Evolutionary conservation across 768 basidiomycete species (phyloP).

Genomic region (Neoboletus magnificus): DNA sequence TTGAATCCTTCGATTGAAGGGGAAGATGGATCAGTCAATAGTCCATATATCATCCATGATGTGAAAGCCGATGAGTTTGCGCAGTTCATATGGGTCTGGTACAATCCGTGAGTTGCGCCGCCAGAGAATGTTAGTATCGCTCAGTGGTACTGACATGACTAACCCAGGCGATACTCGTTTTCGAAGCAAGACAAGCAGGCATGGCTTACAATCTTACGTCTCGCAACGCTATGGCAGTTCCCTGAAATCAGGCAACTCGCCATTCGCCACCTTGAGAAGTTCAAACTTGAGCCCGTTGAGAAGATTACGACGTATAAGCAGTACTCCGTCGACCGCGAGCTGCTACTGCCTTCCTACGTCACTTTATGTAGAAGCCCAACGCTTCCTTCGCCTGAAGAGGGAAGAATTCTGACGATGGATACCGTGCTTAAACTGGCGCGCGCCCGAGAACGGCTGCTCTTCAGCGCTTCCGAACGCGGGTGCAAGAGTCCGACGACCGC

Average conservation of each 20-base stretch:
- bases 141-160: not conserved
- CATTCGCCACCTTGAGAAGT: constrained; percentile 52
- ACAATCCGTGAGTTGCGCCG: constrained; percentile 35
- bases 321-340: constrained; percentile 44
- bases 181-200: constrained; percentile 48
- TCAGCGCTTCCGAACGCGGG: constrained; percentile 33
- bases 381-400: constrained; percentile 53
- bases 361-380: constrained; percentile 47
- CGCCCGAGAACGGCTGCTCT: constrained; percentile 47
- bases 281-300: constrained; percentile 44
- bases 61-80: constrained; percentile 41
- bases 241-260: constrained; percentile 47
- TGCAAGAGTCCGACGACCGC: constrained; percentile 27
- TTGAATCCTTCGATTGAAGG: constrained; percentile 12
- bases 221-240: constrained; percentile 57
- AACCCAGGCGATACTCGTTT: constrained; percentile 48
- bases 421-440: constrained; percentile 49
- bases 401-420: constrained; percentile 52
- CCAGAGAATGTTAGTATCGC: not conserved
- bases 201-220: constrained; percentile 54
- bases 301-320: constrained; percentile 57
- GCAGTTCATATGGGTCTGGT: constrained; percentile 52
- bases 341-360: constrained; percentile 52
- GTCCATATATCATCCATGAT: constrained; percentile 18
- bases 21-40: not conserved